Base-by-base conservation (phyloP, 352 stramenopile genomes). In the Pythium coloratum region DNA sequence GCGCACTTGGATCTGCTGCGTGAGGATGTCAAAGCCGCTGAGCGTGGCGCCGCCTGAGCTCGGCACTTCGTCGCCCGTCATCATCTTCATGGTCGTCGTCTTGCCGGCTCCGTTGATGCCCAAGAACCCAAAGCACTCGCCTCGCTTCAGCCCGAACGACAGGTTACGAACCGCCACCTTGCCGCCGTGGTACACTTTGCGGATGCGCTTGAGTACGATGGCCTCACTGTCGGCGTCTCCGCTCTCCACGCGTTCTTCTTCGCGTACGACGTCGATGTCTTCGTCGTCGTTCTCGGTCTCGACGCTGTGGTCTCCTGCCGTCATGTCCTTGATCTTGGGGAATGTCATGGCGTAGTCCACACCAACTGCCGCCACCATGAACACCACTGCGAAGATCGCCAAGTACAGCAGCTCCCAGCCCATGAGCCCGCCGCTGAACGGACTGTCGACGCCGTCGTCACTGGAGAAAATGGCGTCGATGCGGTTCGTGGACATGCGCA, bases 41-140 rank as follows among this genome's bases (percentile, higher is more conserved):
- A 94, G 76, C 8, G 79, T 81, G 1, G 76, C 86, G 0, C 69
- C 71, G 0, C 86, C 86, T 9, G 73, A 73, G 0, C 70, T 89
- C 0, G 84, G 82, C 24, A 92, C 47, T 30, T 94, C 78, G 54
- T 97, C 86, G 28, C 91, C 91, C 9, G 88, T 98, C n/a, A 99
- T 73, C 80, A 98, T 30, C 28, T 30, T 30, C 28, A 30, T 30
- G 28, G 28, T 30, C 28, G 28, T 30, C 1, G 28, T 30, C 71
- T 99, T 99, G 38, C 96, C 96, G 6, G 86, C 96, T 30, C 95
- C 94, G 60, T 99, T 98, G 59, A 98, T 96, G 34, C 96, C 96
- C 4, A 99, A 78, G 62, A 98, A 95, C 1, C 96, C 96, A 72
- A 99, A 98, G 61, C 93, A 97, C 59, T 99, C 90, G 28, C 96